These are phyloP conservation scores for Bocquillonia castaneifolia DNA, from an alignment of 441 rosid genomes.

Conservation along the genomic window DNA sequence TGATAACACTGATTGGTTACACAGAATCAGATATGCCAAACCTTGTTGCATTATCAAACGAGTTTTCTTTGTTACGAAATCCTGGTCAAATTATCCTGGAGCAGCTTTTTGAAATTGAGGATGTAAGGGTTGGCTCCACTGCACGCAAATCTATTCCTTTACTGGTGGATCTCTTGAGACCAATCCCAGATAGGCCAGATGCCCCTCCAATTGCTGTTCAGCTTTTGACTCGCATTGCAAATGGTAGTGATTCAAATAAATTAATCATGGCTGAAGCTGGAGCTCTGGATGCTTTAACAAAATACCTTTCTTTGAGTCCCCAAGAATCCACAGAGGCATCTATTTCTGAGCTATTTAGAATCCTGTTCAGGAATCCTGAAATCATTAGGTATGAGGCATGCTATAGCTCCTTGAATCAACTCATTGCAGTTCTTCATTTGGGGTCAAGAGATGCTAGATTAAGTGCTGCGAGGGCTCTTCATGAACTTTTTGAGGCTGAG, in stretches of 20 bases:
- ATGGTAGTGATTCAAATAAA: conserved; percentile 65
- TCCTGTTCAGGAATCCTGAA: conserved; percentile 55
- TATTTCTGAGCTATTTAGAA: conserved; percentile 59
- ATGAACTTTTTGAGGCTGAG: conserved; percentile 63
- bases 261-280: conserved; percentile 78
- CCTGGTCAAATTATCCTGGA: conserved; percentile 74
- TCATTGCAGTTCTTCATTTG: conserved; percentile 60
- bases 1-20: conserved; percentile 56
- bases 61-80: conserved; percentile 48
- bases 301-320: conserved; percentile 74
- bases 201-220: conserved; percentile 64
- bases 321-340: conserved; percentile 69
- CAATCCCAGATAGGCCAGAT: conserved; percentile 79
- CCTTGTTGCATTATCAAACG: conserved; percentile 58
- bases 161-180: conserved; percentile 86
- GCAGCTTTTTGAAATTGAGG: conserved; percentile 71
- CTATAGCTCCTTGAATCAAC: conserved; percentile 64
- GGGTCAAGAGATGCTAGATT: conserved; percentile 67
- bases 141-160: conserved; percentile 80
- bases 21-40: conserved; percentile 50
- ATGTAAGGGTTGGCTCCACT: conserved; percentile 65
- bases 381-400: conserved; percentile 60
- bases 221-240: conserved; percentile 60
- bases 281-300: conserved; percentile 71
- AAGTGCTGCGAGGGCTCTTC: conserved; percentile 72